phyloP scores from a whole-genome alignment of 1,284 basidiomycete genomes.

The Sanghuangporus sanghuang region DNA sequence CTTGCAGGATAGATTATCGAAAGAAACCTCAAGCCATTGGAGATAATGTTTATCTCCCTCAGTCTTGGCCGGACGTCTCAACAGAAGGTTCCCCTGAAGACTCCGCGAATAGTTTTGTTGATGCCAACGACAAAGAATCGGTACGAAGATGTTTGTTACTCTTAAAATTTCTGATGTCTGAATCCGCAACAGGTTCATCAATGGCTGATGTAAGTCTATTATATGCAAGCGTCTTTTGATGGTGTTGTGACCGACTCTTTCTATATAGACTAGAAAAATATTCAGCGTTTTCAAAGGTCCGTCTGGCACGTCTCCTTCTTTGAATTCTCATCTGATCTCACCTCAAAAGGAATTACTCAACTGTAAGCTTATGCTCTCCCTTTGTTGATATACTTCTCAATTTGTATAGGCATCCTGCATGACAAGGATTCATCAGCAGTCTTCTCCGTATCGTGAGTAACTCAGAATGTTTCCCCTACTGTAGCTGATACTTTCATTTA shows the following conservation, averaged over 20 bases:
- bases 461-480: slow-evolving; percentile 17
- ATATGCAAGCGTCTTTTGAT: background rate
- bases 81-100: background rate
- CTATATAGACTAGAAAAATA: slow-evolving; percentile 57
- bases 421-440: slow-evolving; percentile 44
- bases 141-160: slow-evolving; percentile 25
- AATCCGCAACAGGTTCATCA: slow-evolving; percentile 40
- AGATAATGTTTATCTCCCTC: slow-evolving; percentile 18
- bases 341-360: slow-evolving; percentile 44
- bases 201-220: slow-evolving; percentile 44
- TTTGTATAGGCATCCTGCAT: slow-evolving; percentile 35
- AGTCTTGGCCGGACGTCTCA: slow-evolving; percentile 14
- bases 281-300: slow-evolving; percentile 48
- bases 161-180: background rate
- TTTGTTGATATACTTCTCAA: background rate
- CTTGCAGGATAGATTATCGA: slow-evolving; percentile 17
- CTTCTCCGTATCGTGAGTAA: slow-evolving; percentile 50
- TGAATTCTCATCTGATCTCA: background rate
- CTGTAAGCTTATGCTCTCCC: slow-evolving; percentile 30
- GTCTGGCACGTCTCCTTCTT: background rate
- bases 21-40: slow-evolving; percentile 10
- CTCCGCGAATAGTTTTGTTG: slow-evolving; percentile 24
- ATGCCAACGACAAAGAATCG: slow-evolving; percentile 39
- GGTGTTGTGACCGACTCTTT: background rate
- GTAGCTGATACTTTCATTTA: slow-evolving; percentile 23